Evolutionary conservation across 2,329 filamentous ascomycete genomes (phyloP).

Genomic region (Aspergillus thermomutatus): DNA sequence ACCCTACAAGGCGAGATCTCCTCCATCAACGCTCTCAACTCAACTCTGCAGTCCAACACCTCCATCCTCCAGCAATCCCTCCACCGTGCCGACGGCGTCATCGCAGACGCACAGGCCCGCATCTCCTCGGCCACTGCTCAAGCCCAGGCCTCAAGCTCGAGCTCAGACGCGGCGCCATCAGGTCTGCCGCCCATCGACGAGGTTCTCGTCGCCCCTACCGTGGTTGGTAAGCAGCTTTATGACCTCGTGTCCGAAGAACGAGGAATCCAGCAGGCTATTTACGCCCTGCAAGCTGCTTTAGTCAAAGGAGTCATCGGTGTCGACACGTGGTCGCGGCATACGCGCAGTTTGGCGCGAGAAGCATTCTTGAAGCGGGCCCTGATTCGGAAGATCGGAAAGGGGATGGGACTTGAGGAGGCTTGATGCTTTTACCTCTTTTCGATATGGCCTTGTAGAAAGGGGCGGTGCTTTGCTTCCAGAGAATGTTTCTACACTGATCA

Average conservation of each 20-base stretch:
- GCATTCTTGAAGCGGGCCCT: conserved; percentile 46
- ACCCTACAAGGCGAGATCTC: conserved; percentile 71
- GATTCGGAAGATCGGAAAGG: conserved; percentile 44
- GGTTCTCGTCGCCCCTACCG: conserved; percentile 85
- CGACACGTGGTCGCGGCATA: conserved; percentile 47
- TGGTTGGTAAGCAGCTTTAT: conserved; percentile 91
- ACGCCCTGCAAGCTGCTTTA: conserved; percentile 51
- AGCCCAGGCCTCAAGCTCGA: conserved; percentile 15
- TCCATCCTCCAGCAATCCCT: conserved; percentile 74
- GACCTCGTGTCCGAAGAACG: conserved; percentile 83
- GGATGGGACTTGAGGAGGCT: conserved; percentile 42
- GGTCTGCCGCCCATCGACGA: conserved; percentile 78
- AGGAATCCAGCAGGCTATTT: conserved; percentile 81
- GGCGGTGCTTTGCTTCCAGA: background rate
- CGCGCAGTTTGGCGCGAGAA: conserved; percentile 46
- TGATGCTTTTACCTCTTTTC: background rate
- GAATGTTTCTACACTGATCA: background rate
- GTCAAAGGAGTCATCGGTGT: conserved; percentile 44
- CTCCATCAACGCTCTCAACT: conserved; percentile 67
- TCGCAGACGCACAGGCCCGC: conserved; percentile 67
- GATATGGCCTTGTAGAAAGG: background rate
- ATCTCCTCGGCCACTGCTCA: conserved; percentile 21
- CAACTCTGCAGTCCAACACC: conserved; percentile 72
- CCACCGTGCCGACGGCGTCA: conserved; percentile 71
- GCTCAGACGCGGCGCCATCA: conserved; percentile 30